Evolutionary conservation across 1,284 basidiomycete species (phyloP), one percentile per base, ranked within the genome.

Genomic region (Megacollybia platyphylla): DNA sequence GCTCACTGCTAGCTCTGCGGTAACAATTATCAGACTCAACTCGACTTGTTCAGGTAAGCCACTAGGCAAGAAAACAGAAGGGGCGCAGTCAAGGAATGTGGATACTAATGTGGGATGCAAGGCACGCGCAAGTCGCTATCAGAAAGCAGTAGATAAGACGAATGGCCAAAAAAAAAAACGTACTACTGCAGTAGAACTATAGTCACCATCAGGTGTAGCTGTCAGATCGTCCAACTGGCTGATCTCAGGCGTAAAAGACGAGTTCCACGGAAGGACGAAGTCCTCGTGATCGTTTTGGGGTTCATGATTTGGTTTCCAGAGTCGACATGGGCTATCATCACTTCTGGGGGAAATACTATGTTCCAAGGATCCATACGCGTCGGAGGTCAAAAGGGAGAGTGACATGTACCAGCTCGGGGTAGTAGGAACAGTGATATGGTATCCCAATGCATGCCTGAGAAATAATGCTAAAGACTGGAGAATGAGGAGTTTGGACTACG

Each of bases 71-170:
- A 93, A 91, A 2, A 85, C 85, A 7, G 73, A 57, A 1, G 92
- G 87, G 1, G 88, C 87, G 47, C 76, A 76, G 57, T 96, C 91
- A 17, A 96, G 71, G 57, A 90, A 88, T 0, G 84, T 82, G 5
- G 87, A 79, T 1, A 87, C 65, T 4, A 96, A 63, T 2, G 80
- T 81, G 0, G 87, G 70, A 52, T 90, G 75, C 11, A 96, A 61
- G 5, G 79, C 74, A 31, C 67, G 61, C 38, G 67, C 64, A 44
- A 73, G 50, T 54, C 63, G 64, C 68, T 73, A 44, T 27, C 40
- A n/a, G 28, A 26, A 31, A 39, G 27, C 29, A 20, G 41, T 31
- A 5, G 5, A 20, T 3, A 20, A 7, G 20, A 24, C 5, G 5
- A 24, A 24, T 24, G 20, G 20, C 2, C 3, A 5, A 24, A 24